These are phyloP conservation scores for Ilyonectria destructans DNA, from an alignment of 2,329 filamentous ascomycete genomes.

Conservation along the genomic window DNA sequence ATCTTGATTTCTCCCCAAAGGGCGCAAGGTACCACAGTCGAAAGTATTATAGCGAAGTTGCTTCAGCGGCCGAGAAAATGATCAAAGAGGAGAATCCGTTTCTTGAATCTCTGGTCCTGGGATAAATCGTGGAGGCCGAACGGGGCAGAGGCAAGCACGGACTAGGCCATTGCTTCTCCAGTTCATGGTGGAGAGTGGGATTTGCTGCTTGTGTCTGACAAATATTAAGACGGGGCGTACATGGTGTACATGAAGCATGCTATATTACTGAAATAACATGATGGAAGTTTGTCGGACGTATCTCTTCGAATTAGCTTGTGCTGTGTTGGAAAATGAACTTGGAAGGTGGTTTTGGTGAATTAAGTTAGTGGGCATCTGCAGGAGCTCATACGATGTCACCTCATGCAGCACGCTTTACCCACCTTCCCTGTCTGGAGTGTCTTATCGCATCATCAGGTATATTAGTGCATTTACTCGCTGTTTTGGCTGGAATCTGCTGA, in stretches of 20 bases:
- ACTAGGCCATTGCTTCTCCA: no score
- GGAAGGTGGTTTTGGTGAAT: background rate
- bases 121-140: no score
- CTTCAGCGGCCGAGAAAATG: conserved; percentile 5
- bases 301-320: no score
- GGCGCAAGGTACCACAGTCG: conserved; percentile 29
- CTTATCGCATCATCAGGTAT: background rate
- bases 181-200: no score
- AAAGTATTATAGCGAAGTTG: conserved; percentile 22
- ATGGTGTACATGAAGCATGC: background rate
- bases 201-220: no score
- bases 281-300: background rate
- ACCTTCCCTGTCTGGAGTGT: background rate
- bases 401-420: background rate
- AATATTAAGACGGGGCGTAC: no score
- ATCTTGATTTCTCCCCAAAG: conserved; percentile 21
- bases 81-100: conserved; percentile 14
- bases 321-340: no score
- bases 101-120: conserved; percentile 10
- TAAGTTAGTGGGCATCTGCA: background rate
- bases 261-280: background rate
- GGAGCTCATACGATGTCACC: background rate
- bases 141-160: no score
- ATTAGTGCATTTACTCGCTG: background rate
- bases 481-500: background rate